Evolutionary conservation across 768 basidiomycete species (phyloP).

Genomic region (Candolleomyces aberdarensis): DNA sequence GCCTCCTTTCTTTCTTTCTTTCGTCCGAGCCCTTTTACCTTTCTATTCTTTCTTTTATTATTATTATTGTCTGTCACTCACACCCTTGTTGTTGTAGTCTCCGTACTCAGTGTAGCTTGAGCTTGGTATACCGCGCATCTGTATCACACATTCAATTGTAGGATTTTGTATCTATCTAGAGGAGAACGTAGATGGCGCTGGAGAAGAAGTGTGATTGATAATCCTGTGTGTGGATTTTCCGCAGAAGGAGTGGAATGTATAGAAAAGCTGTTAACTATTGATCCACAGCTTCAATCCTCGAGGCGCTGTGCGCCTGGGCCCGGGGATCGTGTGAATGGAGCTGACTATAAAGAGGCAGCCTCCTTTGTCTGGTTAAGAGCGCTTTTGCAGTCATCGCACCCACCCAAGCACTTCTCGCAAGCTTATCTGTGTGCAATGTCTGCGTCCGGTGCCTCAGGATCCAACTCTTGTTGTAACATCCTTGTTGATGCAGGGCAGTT

Average conservation of each 20-base stretch:
- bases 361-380: not conserved
- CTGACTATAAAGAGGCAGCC: no score
- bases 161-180: not conserved
- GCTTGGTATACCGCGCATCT: slow-evolving; percentile 5
- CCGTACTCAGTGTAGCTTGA: not conserved
- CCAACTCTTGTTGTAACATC: not conserved
- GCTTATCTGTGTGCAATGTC: not conserved
- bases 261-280: no score
- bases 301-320: no score
- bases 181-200: no score
- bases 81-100: not conserved
- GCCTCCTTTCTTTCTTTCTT: not conserved
- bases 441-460: not conserved
- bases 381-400: not conserved
- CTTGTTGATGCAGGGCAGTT: slow-evolving; percentile 2
- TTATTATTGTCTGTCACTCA: not conserved
- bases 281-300: not conserved
- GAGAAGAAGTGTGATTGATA: no score
- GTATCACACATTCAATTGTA: slow-evolving; percentile 5
- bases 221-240: no score
- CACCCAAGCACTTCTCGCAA: not conserved
- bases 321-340: no score
- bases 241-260: no score
- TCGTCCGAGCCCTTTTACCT: not conserved
- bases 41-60: not conserved